phyloP scores from a whole-genome alignment of 805 yeast genomes.

The Wickerhamiella nectarea region DNA sequence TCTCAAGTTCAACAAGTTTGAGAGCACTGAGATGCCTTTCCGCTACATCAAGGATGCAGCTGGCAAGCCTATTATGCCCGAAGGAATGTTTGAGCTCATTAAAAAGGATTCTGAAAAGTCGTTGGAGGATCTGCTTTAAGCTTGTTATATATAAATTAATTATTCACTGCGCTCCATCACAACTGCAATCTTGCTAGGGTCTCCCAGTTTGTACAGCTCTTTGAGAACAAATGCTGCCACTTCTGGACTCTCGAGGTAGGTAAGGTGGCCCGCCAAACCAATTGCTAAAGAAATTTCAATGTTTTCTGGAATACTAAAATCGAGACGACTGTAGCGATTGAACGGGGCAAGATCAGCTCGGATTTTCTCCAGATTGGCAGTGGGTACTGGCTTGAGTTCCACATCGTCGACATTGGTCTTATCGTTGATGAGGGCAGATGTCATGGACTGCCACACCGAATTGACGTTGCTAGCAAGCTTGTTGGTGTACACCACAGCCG shows the following conservation, averaged over 20 bases:
- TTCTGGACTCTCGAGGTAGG: slow-evolving; percentile 76
- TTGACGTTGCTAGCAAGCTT: slow-evolving; percentile 29
- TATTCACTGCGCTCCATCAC: background rate
- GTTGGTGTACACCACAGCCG: slow-evolving; percentile 16
- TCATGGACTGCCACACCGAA: slow-evolving; percentile 16
- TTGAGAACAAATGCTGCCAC: slow-evolving; percentile 65
- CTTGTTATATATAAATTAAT: too few species aligned
- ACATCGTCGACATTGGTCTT: slow-evolving; percentile 10
- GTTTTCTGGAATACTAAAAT: slow-evolving; percentile 66
- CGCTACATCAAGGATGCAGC: slow-evolving; percentile 59
- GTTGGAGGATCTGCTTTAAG: slow-evolving; percentile 17
- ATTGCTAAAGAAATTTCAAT: slow-evolving; percentile 65
- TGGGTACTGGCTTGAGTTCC: slow-evolving; percentile 8
- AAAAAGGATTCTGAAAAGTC: slow-evolving; percentile 71
- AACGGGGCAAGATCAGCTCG: slow-evolving; percentile 31
- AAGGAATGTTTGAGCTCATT: slow-evolving; percentile 80
- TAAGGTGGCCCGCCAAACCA: slow-evolving; percentile 74
- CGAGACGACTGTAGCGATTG: slow-evolving; percentile 68
- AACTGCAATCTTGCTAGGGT: background rate
- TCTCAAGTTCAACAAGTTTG: slow-evolving; percentile 71
- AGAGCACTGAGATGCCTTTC: slow-evolving; percentile 96
- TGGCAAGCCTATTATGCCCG: slow-evolving; percentile 72
- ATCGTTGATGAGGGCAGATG: slow-evolving; percentile 10
- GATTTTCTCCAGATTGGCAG: slow-evolving; percentile 10
- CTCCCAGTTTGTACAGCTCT: slow-evolving; percentile 30